Base-by-base conservation (phyloP, 176 grass and related monocot genomes). In the Oryza rufipogon region DNA sequence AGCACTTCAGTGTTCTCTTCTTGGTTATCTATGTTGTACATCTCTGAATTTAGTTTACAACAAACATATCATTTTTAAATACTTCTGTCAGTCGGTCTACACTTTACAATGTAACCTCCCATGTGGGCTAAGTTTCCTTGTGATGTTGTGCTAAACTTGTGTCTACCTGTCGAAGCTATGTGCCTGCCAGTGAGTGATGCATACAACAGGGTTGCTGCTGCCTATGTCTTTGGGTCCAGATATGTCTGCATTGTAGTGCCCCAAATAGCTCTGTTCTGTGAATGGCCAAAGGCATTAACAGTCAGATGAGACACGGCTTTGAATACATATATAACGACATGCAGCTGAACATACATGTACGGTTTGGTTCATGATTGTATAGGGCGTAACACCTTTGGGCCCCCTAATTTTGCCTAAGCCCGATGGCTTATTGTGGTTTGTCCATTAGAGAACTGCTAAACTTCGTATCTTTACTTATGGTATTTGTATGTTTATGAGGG, bases 231-330 rank as follows among this genome's bases (percentile, higher is more conserved):
- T 89, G 11, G 2, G 14, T 76, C 76, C 41, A 32, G 28, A 9
- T 11, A 7, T 45, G 46, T 64, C 9, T 66, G 11, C 77, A 52
- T 77, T 26, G 13, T 36, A 76, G 72, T 64, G 6, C 9, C 71
- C 66, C 34, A 82, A 77, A 77, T 26, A 48, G 60, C 77, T 73
- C 73, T 54, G 51, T 54, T 72, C 78, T 54, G 51, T 54, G 13
- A 19, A 49, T 13, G 47, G 47, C 11, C 47, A 3, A 49, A 49
- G 47, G 47, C 44, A 14, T 64, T 2, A 68, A 77, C 66, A 54
- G 56, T 22, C 61, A 72, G 15, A 4, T n/a, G 33, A 80, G 30
- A 20, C 44, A 77, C 20, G 30, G 12, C 4, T 65, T 66, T 76
- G 15, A 64, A 49, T 49, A 49, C 13, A 39, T 66, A 76, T 70